Evolutionary conservation across 2,329 filamentous ascomycete genomes (phyloP).

Genomic region (Pseudogymnoascus sp.): DNA sequence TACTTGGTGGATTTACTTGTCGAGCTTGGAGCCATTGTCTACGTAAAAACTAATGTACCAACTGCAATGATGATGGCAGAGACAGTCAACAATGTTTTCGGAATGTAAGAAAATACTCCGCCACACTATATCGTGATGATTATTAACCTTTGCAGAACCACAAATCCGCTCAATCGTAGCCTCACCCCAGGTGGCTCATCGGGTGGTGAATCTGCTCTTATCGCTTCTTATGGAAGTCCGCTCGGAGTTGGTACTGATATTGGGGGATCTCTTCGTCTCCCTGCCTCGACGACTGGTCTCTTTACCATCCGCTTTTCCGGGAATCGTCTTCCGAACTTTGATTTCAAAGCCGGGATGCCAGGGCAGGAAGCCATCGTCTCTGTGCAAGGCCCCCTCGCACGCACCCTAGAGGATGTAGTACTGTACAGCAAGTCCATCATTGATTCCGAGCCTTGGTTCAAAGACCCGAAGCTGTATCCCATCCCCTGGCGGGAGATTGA

Average conservation of each 20-base stretch:
- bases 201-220: conserved; percentile 50
- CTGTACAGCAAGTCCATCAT: conserved; percentile 32
- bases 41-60: conserved; percentile 62
- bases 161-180: conserved; percentile 42
- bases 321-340: conserved; percentile 31
- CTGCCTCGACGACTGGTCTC: conserved; percentile 29
- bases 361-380: conserved; percentile 34
- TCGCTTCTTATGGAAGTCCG: conserved; percentile 36
- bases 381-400: conserved; percentile 33
- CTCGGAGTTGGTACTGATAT: conserved; percentile 38
- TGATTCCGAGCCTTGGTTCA: conserved; percentile 30
- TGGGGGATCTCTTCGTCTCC: conserved; percentile 35
- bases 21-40: conserved; percentile 55
- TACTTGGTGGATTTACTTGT: conserved; percentile 47
- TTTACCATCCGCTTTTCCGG: conserved; percentile 12
- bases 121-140: conserved; percentile 44
- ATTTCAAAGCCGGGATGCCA: conserved; percentile 30
- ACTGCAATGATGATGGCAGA: conserved; percentile 46
- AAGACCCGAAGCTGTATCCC: conserved; percentile 32
- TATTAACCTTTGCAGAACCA: conserved; percentile 41
- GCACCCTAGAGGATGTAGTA: conserved; percentile 29
- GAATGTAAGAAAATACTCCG: conserved; percentile 34
- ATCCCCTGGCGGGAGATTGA: conserved; percentile 32
- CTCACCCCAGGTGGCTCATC: conserved; percentile 54
- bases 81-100: conserved; percentile 52